Percentiles rank a stretch among this genome's conserved stretches.
phyloP scores from a whole-genome alignment of 1,284 basidiomycete genomes.

The Ganoderma multipileum region DNA sequence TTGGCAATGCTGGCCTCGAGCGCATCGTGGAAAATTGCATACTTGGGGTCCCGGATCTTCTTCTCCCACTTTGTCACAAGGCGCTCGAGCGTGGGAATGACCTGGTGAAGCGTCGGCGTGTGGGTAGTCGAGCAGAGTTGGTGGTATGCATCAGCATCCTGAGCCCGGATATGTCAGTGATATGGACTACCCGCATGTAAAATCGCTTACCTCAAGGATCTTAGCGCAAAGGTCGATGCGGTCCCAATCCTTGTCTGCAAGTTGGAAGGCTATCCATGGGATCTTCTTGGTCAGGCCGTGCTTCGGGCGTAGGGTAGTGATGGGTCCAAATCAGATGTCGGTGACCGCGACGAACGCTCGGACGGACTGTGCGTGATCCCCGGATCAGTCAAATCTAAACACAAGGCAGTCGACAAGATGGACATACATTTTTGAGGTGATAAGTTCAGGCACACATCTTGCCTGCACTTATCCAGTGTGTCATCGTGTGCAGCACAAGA shows the following conservation, averaged over 20 bases:
- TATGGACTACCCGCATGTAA: no score
- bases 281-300: conserved; percentile 33
- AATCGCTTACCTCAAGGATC: conserved; percentile 7
- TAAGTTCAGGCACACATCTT: background rate
- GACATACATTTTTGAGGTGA: background rate
- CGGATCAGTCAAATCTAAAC: no score
- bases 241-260: conserved; percentile 32
- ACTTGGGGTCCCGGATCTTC: conserved; percentile 23
- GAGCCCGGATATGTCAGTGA: no score
- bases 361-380: conserved; percentile 21
- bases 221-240: conserved; percentile 18
- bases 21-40: conserved; percentile 25
- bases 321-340: conserved; percentile 36
- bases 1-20: conserved; percentile 32
- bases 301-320: conserved; percentile 31
- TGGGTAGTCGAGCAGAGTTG: conserved; percentile 5
- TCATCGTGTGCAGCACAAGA: background rate
- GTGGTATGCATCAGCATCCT: conserved; percentile 14
- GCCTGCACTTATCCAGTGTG: background rate
- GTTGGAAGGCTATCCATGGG: conserved; percentile 35
- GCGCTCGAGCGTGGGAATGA: conserved; percentile 35
- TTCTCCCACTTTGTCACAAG: conserved; percentile 35
- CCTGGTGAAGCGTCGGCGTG: conserved; percentile 22
- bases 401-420: no score
- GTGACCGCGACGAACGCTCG: conserved; percentile 31